Base-by-base conservation (phyloP, 2,329 filamentous ascomycete species). In the Trichoderma sp. region DNA sequence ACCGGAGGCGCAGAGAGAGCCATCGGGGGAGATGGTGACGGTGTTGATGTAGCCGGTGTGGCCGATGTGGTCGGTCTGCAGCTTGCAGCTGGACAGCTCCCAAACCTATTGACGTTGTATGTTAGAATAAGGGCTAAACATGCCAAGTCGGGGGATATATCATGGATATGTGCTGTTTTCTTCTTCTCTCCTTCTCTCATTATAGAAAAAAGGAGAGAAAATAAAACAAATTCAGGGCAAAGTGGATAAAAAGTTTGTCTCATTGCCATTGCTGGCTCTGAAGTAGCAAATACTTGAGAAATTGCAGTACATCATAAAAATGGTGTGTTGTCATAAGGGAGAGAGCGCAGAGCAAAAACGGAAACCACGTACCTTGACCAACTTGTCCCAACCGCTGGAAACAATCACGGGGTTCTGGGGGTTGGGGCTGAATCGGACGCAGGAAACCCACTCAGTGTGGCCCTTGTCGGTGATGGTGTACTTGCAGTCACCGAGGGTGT, bases 381-480 rank as follows among this genome's bases (percentile, higher is more conserved):
- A 93, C 93, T 98, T 99, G 91, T 99, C 97, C 97, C 97, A 99
- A 84, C 95, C 95, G 88, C 93, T 93, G 86, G 94, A 97, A 86
- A 99, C 97, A 86, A 99, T 99, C 87, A 99, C 97, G 82, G 97
- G 96, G 93, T 98, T 99, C 91, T 98, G 96, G 85, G 97, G 97
- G 92, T 99, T 99, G 86, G 97, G 97, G 89, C 94, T 97, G 94
- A 99, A 99, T 88, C 97, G 94, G 82, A 99, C 97, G 91, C 96
- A 98, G 79, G 96, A 98, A 83, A 98, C 97, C 97, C 97, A 99
- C 89, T 99, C 97, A 88, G 95, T 95, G 92, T 99, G 97, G 86
- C 97, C 97, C 94, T 99, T 99, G 87, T 99, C 97, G 89, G 95
- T 97, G 91, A 99, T 98, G 90, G 96, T 99, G 93, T 93, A 99